phyloP scores from a whole-genome alignment of 23 red algal species.

The Gracilariopsis chorda region DNA sequence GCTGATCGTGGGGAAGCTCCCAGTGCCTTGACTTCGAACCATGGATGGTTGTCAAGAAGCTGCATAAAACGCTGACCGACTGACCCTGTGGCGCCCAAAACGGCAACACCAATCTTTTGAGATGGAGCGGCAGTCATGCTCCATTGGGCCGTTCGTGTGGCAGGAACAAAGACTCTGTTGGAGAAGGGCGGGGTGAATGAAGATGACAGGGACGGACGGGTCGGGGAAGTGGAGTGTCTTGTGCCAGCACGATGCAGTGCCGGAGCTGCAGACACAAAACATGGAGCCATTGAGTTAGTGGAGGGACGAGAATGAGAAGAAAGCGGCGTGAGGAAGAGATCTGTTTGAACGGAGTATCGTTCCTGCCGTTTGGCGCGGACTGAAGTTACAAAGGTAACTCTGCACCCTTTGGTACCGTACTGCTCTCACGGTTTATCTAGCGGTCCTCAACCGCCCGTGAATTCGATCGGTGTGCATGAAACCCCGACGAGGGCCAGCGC shows the following conservation, averaged over 20 bases:
- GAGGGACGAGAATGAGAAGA: no score
- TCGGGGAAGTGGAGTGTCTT: not conserved
- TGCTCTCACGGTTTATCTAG: no score
- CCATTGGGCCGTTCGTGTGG: not conserved
- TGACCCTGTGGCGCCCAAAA: constrained; percentile 87
- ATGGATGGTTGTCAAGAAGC: constrained; percentile 93
- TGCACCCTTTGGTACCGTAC: no score
- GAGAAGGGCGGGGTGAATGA: no score
- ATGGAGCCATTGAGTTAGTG: not conserved
- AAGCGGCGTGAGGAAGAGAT: no score
- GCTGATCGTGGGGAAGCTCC: constrained; percentile 90
- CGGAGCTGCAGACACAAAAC: not conserved
- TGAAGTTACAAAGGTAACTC: no score
- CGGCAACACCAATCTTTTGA: constrained; percentile 74
- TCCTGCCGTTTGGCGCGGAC: no score
- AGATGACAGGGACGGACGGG: not conserved
- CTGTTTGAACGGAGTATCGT: no score
- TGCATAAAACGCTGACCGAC: constrained; percentile 97
- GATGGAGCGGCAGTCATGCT: not conserved
- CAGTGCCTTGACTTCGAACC: constrained; percentile 96
- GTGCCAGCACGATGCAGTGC: not conserved
- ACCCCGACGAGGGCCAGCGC: not conserved
- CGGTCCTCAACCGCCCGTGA: no score
- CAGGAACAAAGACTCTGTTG: not conserved
- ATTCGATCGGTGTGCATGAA: no score